Conservation (phyloP, 768 basidiomycete species). For the Lactifluus rugatus region DNA sequence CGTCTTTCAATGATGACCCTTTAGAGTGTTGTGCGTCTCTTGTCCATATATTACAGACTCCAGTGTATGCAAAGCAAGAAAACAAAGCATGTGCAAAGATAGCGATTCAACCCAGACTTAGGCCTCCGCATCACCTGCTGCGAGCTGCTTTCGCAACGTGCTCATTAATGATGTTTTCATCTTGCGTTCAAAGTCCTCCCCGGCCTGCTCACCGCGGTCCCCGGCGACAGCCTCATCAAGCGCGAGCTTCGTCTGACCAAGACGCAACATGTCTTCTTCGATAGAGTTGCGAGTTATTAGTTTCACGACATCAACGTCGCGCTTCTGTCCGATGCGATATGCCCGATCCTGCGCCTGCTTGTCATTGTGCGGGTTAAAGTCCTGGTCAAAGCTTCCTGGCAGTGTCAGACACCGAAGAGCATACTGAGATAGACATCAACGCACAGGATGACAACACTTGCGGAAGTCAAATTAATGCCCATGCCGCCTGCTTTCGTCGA, state of each 20-base stretch:
- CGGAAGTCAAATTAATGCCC: constrained; percentile 95
- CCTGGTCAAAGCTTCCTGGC: constrained; percentile 76
- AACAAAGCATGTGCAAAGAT: constrained; percentile 11
- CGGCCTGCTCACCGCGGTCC: constrained; percentile 43
- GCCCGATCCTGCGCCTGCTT: constrained; percentile 96
- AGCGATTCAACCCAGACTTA: constrained; percentile 1
- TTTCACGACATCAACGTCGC: constrained; percentile 90
- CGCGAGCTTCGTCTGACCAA: constrained; percentile 84
- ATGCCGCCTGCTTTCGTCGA: constrained; percentile 92
- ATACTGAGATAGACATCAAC: constrained; percentile 21
- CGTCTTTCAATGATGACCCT: constrained; percentile 29
- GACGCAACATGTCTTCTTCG: constrained; percentile 89
- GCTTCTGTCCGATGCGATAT: constrained; percentile 92
- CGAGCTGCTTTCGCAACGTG: constrained; percentile 63
- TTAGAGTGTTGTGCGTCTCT: neutral
- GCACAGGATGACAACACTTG: constrained; percentile 89
- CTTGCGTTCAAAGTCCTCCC: constrained; percentile 52
- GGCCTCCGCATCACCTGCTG: neutral
- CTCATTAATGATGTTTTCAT: constrained; percentile 84
- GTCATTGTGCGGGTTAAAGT: constrained; percentile 98
- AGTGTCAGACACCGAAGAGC: constrained; percentile 9
- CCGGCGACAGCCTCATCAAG: constrained; percentile 94
- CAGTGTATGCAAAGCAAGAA: constrained; percentile 17
- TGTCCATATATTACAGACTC: constrained; percentile 13
- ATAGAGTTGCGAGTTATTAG: constrained; percentile 86